Conservation (phyloP, 768 basidiomycete genomes). For the Ephemerocybe angulata region DNA sequence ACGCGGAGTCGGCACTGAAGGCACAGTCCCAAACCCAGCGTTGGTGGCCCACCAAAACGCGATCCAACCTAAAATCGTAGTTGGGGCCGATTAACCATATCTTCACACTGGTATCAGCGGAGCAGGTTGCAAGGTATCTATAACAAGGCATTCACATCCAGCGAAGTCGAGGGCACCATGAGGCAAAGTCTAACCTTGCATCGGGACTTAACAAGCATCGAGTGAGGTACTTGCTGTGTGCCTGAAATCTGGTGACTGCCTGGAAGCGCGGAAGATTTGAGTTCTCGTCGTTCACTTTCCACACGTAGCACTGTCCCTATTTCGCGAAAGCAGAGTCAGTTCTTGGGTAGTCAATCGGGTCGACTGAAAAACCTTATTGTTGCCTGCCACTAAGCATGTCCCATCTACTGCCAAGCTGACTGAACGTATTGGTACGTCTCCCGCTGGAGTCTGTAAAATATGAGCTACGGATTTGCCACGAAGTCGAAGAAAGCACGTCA, state of each 20-base stretch:
- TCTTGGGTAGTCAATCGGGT: constrained; percentile 5
- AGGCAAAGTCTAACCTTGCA: constrained; percentile 58
- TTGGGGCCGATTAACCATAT: constrained; percentile 91
- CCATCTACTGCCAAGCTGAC: constrained; percentile 94
- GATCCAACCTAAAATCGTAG: constrained; percentile 87
- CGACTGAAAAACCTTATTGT: constrained; percentile 74
- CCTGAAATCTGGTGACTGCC: constrained; percentile 92
- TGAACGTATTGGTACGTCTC: constrained; percentile 93
- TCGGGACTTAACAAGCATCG: constrained; percentile 92
- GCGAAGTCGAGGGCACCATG: background rate
- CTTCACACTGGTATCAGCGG: constrained; percentile 95
- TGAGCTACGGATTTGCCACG: background rate
- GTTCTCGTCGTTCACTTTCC: constrained; percentile 89
- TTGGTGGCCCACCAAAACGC: constrained; percentile 88
- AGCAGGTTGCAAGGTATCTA: constrained; percentile 95
- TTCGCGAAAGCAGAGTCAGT: constrained; percentile 11
- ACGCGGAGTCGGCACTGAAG: constrained; percentile 98
- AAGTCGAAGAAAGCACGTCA: constrained; percentile 28
- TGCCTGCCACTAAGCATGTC: constrained; percentile 92
- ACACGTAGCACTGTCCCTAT: constrained; percentile 96
- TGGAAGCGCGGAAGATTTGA: constrained; percentile 80
- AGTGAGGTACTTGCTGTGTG: constrained; percentile 92
- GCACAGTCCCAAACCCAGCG: constrained; percentile 99
- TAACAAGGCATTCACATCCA: constrained; percentile 8
- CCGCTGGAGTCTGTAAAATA: constrained; percentile 76